These are phyloP conservation scores for Fusarium annulatum DNA, from an alignment of 2,329 filamentous ascomycete species.

Conservation along the genomic window DNA sequence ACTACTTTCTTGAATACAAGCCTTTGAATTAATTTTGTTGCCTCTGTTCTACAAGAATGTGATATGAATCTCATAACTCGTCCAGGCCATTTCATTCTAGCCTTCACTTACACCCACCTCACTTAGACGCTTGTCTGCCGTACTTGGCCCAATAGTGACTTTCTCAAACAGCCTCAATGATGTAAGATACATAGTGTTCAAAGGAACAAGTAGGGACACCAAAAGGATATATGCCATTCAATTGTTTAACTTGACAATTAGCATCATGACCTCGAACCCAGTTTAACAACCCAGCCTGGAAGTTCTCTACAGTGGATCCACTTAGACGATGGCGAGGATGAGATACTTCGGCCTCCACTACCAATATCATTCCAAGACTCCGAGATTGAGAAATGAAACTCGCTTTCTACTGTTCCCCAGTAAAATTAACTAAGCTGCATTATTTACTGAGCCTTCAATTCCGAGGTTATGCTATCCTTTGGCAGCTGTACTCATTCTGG, in stretches of 20 bases:
- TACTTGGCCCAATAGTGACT: background rate
- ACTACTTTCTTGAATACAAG: conserved; percentile 40
- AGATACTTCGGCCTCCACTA: background rate
- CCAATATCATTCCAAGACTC: background rate
- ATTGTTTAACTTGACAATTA: background rate
- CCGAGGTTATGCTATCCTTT: background rate
- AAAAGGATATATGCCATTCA: background rate
- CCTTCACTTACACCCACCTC: background rate
- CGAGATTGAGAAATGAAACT: accelerated
- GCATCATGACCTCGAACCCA: background rate
- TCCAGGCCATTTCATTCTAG: background rate
- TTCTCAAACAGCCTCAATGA: background rate
- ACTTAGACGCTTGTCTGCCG: background rate
- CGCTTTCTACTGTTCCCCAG: too few species aligned
- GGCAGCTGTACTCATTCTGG: background rate
- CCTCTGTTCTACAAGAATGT: background rate
- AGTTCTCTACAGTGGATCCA: background rate
- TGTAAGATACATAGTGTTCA: background rate
- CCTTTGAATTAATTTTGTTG: conserved; percentile 11
- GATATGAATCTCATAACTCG: background rate
- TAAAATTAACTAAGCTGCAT: background rate
- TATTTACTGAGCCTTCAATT: background rate
- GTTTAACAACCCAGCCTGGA: background rate
- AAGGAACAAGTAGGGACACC: accelerated
- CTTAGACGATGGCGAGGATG: background rate